These are phyloP conservation scores for Pseudogymnoascus sp. DNA, from an alignment of 2,329 filamentous ascomycete species.

Conservation along the genomic window DNA sequence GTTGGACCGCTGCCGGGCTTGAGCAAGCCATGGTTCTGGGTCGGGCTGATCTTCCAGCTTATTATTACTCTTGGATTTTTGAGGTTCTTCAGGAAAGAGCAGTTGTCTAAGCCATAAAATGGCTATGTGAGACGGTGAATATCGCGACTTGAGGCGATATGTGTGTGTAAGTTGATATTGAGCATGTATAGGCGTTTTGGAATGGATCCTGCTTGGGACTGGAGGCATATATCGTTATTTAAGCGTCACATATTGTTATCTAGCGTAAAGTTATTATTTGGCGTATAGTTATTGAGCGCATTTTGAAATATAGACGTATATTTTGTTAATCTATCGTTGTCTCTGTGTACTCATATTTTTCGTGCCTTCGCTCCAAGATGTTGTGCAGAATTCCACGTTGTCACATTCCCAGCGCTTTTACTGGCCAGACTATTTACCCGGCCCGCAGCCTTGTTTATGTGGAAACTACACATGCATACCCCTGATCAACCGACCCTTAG, in stretches of 20 bases:
- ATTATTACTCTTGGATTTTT: constrained; percentile 52
- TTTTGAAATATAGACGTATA: not conserved
- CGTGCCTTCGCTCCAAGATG: not conserved
- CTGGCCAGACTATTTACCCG: not conserved
- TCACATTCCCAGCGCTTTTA: not conserved
- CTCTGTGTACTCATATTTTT: no score
- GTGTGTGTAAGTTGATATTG: not conserved
- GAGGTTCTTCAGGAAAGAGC: constrained; percentile 51
- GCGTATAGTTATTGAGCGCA: not conserved
- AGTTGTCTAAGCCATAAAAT: constrained; percentile 45
- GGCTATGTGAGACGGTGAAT: not conserved
- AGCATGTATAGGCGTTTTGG: not conserved
- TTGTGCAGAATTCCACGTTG: not conserved
- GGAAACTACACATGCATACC: not conserved
- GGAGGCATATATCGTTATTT: not conserved
- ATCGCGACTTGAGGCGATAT: not conserved
- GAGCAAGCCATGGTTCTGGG: constrained; percentile 53
- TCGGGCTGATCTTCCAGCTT: constrained; percentile 51
- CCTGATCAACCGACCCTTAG: not conserved
- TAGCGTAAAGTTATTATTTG: not conserved
- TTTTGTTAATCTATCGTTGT: not conserved
- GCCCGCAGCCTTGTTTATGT: not conserved
- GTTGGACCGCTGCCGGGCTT: constrained; percentile 40
- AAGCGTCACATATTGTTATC: constrained; percentile 1
- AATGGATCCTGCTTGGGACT: not conserved